Conservation (phyloP, 306 rosid species). For the Glycine tomentella region DNA sequence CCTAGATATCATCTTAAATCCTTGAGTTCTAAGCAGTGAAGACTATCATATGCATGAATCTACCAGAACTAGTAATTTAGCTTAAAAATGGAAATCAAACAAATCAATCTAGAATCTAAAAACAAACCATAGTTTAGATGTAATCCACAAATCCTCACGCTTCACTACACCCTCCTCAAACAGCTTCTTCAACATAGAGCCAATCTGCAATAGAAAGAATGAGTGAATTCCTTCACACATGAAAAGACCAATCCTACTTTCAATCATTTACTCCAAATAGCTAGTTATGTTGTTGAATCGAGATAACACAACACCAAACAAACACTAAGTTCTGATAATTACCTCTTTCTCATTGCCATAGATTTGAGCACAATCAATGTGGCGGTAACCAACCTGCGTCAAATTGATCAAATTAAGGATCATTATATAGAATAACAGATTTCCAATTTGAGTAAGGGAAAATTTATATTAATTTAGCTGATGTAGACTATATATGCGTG, state of each 20-base stretch:
- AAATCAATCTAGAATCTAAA: conserved; percentile 11
- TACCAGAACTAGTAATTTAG: conserved; percentile 23
- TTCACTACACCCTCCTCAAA: conserved; percentile 78
- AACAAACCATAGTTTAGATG: conserved; percentile 86
- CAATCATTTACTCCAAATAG: conserved; percentile 4
- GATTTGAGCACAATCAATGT: conserved; percentile 84
- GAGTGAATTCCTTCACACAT: conserved; percentile 24
- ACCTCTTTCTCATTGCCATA: conserved; percentile 85
- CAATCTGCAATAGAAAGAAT: conserved; percentile 59
- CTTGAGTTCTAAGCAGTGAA: conserved; percentile 8
- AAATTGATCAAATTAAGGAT: conserved; percentile 29
- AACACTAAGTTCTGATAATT: conserved; percentile 9
- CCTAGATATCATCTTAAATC: conserved; percentile 57
- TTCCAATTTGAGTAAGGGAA: background rate
- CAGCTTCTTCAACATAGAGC: conserved; percentile 68
- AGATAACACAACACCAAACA: background rate
- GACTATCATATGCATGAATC: conserved; percentile 9
- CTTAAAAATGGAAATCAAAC: conserved; percentile 15
- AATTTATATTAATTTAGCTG: background rate
- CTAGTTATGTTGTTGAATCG: background rate
- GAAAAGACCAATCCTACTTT: background rate
- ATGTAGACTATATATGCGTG: background rate
- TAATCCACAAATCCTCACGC: conserved; percentile 90
- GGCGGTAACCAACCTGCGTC: conserved; percentile 77
- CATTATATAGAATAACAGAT: background rate